Percentiles rank a stretch among this genome's conserved stretches.
Evolutionary conservation across 208 protist species (phyloP).

Genomic region (Leishmania gerbilli): DNA sequence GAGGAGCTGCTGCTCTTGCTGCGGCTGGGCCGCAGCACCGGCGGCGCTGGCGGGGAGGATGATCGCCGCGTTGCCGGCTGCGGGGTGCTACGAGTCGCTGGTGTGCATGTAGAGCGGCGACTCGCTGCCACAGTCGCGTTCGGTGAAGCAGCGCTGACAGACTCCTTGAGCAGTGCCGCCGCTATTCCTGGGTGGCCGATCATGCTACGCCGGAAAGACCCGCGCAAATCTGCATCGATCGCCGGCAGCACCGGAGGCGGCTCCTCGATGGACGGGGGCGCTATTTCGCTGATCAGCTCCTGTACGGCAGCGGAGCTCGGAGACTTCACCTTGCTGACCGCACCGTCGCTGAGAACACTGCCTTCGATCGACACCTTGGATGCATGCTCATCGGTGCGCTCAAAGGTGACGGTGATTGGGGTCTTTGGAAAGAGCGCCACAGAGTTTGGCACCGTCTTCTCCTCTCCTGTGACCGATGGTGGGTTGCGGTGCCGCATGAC

Average conservation of each 20-base stretch:
- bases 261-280: slow-evolving; percentile 29
- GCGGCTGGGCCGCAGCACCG: slow-evolving; percentile 2
- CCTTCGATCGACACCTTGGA: slow-evolving; percentile 49
- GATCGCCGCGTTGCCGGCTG: slow-evolving; percentile 11
- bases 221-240: slow-evolving; percentile 31
- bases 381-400: slow-evolving; percentile 35
- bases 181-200: slow-evolving; percentile 17
- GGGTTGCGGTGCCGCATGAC: slow-evolving; percentile 22
- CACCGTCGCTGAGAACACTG: slow-evolving; percentile 62
- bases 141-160: neutral
- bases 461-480: neutral
- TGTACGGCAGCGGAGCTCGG: slow-evolving; percentile 34
- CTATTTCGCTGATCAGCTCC: slow-evolving; percentile 37
- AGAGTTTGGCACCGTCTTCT: slow-evolving; percentile 4
- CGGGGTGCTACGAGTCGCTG: neutral
- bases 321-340: slow-evolving; percentile 34
- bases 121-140: neutral
- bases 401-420: slow-evolving; percentile 40
- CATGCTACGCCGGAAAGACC: slow-evolving; percentile 34
- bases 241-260: slow-evolving; percentile 21
- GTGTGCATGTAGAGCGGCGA: neutral
- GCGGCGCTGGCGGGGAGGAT: slow-evolving; percentile 11
- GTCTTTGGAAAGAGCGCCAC: slow-evolving; percentile 18
- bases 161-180: neutral
- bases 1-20: slow-evolving; percentile 9